Conservation (phyloP, 2,329 filamentous ascomycete species). For the Fusarium decemcellulare region DNA sequence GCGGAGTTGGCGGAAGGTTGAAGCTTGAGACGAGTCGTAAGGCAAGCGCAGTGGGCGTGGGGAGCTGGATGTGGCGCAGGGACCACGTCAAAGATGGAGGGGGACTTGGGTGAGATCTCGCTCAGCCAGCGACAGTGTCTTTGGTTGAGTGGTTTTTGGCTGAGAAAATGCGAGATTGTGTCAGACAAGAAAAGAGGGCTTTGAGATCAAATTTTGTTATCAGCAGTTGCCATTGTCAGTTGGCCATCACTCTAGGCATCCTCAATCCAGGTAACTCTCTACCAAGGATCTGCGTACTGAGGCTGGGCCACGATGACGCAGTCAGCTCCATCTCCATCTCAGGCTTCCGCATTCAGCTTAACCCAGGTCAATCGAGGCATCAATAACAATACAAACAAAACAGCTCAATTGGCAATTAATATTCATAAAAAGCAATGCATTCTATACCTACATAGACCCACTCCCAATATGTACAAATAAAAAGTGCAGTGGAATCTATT, state of each 20-base stretch:
- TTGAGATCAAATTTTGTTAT: too few relatives aligned
- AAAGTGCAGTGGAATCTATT: conserved; percentile 50
- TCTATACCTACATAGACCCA: not conserved
- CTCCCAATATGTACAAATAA: conserved; percentile 40
- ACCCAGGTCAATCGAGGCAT: not conserved
- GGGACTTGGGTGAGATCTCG: conserved; percentile 11
- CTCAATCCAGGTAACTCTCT: conserved; percentile 18
- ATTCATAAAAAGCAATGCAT: not conserved
- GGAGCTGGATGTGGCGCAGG: conserved; percentile 41
- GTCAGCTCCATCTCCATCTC: conserved; percentile 3
- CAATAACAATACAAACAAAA: not conserved
- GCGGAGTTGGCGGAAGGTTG: conserved; percentile 38
- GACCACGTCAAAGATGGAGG: conserved; percentile 33
- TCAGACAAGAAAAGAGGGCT: too few relatives aligned
- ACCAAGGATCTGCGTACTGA: conserved; percentile 19
- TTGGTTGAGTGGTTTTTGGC: too few relatives aligned
- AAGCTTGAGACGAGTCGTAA: conserved; percentile 30
- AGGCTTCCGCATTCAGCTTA: conserved; percentile 6
- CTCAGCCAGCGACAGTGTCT: too few relatives aligned
- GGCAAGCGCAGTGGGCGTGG: conserved; percentile 21
- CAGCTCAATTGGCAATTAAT: not conserved
- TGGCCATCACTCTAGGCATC: not conserved
- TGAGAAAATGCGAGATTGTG: too few relatives aligned
- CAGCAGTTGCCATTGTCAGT: too few relatives aligned
- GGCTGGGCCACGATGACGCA: conserved; percentile 35